Base-by-base conservation (phyloP, 1,284 basidiomycete genomes). In the Trametes pubescens region DNA sequence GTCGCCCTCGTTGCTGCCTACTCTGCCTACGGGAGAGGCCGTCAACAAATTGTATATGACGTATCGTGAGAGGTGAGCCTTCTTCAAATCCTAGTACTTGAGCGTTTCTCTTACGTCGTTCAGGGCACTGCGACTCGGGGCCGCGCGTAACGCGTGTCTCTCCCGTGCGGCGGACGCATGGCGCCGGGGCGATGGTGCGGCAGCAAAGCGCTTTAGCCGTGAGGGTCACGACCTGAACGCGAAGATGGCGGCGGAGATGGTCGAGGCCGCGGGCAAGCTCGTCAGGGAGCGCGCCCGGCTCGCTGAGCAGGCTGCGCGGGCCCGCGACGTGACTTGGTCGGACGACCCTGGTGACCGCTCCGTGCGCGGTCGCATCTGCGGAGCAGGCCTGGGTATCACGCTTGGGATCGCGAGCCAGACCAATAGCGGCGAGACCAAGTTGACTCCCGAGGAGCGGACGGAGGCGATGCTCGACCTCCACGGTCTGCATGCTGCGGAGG, bases 161-260 rank as follows among this genome's bases (percentile, higher is more conserved):
- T 94, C 93, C 2, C 89, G 95, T 49, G 97, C 97, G 5, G 95
- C 97, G 0, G 95, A 98, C 73, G 95, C 96, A 2, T 99, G 94
- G 92, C 84, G 94, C 51, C 86, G 93, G 13, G 96, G 96, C 4
- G 96, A 99, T 70, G 96, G 96, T 3, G 95, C 95, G 0, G 92
- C 93, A 0, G 97, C 97, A 24, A 97, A 98, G 76, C 84, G 95
- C 52, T 98, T 96, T 80, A 94, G 91, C 69, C 82, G 93, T 44
- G 96, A 99, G 74, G 97, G 96, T 4, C 94, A 97, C 71, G 93
- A 95, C 49, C 80, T 98, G 64, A 98, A 98, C 74, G 87, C 87
- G 44, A 92, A 93, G 76, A 97, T 99, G 92, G 82, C 87, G 51
- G 83, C 81, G 37, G 95, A 98, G 80, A 93, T 93, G 83, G 86